Conservation (phyloP, 2,329 filamentous ascomycete genomes). For the Grosmannia serpens region DNA sequence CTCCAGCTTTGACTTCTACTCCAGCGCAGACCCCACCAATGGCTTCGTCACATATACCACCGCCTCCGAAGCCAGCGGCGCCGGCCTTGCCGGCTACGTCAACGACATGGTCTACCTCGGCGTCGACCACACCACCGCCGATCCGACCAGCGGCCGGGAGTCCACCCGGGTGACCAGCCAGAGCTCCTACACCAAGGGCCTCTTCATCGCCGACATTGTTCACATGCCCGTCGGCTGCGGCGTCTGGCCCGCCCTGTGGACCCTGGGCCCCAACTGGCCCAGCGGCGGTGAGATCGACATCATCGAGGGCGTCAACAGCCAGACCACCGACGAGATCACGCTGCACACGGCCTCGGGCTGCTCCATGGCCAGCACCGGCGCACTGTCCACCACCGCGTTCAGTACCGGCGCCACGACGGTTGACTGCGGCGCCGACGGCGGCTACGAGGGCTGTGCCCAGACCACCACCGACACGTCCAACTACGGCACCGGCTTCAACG, state of each 20-base stretch:
- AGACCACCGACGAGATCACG: constrained; percentile 48
- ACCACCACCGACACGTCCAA: constrained; percentile 36
- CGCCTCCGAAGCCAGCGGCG: constrained; percentile 42
- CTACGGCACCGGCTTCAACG: constrained; percentile 63
- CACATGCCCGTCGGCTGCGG: constrained; percentile 72
- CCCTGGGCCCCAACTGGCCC: constrained; percentile 60
- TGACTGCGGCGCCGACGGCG: constrained; percentile 17
- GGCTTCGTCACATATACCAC: constrained; percentile 64
- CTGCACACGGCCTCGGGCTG: constrained; percentile 57
- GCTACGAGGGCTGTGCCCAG: constrained; percentile 49
- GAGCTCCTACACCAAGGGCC: constrained; percentile 53
- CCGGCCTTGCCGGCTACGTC: constrained; percentile 45
- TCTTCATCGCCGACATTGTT: constrained; percentile 61
- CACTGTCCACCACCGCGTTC: constrained; percentile 32
- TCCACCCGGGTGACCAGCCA: constrained; percentile 61
- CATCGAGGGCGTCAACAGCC: constrained; percentile 63
- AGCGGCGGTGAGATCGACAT: constrained; percentile 65
- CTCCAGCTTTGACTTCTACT: constrained; percentile 43
- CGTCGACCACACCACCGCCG: constrained; percentile 49
- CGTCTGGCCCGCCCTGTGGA: constrained; percentile 66
- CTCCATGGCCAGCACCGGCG: constrained; percentile 37
- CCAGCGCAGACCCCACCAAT: constrained; percentile 53
- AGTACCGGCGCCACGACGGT: constrained; percentile 25
- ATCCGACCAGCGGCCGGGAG: constrained; percentile 47
- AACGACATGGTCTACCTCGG: constrained; percentile 54